These are phyloP conservation scores for Vigna nakashimae DNA, from an alignment of 306 rosid genomes.

Conservation along the genomic window DNA sequence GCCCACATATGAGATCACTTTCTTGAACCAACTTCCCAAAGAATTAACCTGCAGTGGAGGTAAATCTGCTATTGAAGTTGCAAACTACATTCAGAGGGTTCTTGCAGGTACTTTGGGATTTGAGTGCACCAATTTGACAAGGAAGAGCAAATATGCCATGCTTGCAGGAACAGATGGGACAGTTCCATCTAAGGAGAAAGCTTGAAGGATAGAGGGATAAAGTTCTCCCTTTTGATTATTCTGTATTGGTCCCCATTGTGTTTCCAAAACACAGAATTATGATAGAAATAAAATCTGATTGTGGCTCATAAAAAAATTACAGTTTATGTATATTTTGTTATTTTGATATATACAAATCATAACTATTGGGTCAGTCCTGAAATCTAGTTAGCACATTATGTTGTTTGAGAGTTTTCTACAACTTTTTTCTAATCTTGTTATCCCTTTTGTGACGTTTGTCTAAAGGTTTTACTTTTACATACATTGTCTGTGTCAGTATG, in stretches of 20 bases:
- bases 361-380: conserved; percentile 35
- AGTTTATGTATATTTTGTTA: conserved; percentile 42
- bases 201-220: conserved; percentile 35
- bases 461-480: not conserved
- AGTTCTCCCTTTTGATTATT: conserved; percentile 8
- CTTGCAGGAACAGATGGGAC: conserved; percentile 91
- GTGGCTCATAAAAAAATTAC: conserved; percentile 22
- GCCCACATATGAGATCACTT: conserved; percentile 85
- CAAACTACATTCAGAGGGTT: conserved; percentile 85
- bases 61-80: conserved; percentile 83
- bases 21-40: conserved; percentile 74
- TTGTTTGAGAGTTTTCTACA: not conserved
- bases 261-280: conserved; percentile 38
- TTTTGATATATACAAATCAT: conserved; percentile 39
- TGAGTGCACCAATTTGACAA: conserved; percentile 89
- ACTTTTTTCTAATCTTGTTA: too few relatives aligned
- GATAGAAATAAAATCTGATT: conserved; percentile 47
- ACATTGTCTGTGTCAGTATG: conserved; percentile 3
- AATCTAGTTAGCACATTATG: conserved; percentile 10
- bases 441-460: too few relatives aligned
- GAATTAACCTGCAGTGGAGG: conserved; percentile 84
- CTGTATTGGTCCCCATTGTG: conserved; percentile 31
- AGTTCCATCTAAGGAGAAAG: conserved; percentile 59
- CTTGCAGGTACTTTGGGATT: conserved; percentile 84
- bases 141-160: conserved; percentile 85